Conservation (phyloP, 2,329 filamentous ascomycete genomes). For the Ilyonectria sp. region DNA sequence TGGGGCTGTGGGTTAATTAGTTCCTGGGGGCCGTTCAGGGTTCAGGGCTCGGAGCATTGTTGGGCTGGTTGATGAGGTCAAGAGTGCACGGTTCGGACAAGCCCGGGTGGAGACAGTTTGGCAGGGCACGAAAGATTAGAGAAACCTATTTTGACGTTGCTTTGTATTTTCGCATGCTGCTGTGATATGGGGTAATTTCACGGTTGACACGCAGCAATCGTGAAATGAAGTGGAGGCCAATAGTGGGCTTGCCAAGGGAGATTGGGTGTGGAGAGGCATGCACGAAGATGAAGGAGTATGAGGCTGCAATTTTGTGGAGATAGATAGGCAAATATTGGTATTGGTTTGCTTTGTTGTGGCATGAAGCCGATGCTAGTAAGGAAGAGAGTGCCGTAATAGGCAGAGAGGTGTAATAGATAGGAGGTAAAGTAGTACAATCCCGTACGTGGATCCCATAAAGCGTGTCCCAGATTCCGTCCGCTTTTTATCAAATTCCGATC, state of each 20-base stretch:
- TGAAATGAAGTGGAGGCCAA: slow-evolving; percentile 10
- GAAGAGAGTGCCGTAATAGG: slow-evolving; percentile 4
- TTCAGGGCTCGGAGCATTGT: slow-evolving; percentile 6
- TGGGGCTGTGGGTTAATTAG: slow-evolving; percentile 2
- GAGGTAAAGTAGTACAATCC: slow-evolving; percentile 22
- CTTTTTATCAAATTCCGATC: slow-evolving; percentile 18
- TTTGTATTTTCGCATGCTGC: slow-evolving; percentile 17
- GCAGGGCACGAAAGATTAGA: background rate
- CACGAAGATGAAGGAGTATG: slow-evolving; percentile 6
- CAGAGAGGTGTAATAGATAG: slow-evolving; percentile 1
- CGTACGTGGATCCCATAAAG: slow-evolving; percentile 20
- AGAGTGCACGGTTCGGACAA: slow-evolving; percentile 10
- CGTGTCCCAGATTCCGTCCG: slow-evolving; percentile 15
- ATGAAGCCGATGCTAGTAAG: slow-evolving; percentile 24
- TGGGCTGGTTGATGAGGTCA: slow-evolving; percentile 15
- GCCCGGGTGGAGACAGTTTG: slow-evolving; percentile 15
- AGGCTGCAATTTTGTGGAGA: slow-evolving; percentile 15
- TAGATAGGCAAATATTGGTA: slow-evolving; percentile 3
- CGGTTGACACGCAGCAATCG: slow-evolving; percentile 2
- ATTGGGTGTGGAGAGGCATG: slow-evolving; percentile 16
- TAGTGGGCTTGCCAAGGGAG: slow-evolving; percentile 7
- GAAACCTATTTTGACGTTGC: background rate
- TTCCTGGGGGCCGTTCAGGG: background rate
- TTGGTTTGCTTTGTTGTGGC: slow-evolving; percentile 2
- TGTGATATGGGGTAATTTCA: slow-evolving; percentile 14